Conservation (phyloP, 306 rosid genomes). For the Cicer judaicum region DNA sequence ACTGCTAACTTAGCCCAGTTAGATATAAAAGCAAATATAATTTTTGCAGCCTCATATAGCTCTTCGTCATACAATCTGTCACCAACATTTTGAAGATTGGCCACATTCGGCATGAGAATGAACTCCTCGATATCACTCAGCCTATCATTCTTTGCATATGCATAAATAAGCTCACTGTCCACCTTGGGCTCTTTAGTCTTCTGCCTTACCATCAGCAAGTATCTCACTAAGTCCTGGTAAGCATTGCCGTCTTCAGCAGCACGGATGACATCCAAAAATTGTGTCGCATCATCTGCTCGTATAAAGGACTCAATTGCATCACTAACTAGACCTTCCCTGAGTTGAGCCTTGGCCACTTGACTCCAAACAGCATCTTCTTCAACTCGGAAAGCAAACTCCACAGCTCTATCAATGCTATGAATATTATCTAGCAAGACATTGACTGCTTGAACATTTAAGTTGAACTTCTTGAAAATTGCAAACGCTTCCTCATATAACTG, state of each 20-base stretch:
- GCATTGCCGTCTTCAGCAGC: constrained; percentile 84
- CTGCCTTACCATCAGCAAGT: constrained; percentile 98
- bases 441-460: constrained; percentile 97
- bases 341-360: constrained; percentile 99
- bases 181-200: constrained; percentile 95
- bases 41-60: constrained; percentile 95
- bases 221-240: constrained; percentile 91
- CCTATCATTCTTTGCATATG: constrained; percentile 96
- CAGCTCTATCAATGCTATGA: constrained; percentile 93
- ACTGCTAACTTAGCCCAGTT: constrained; percentile 98
- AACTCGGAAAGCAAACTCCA: constrained; percentile 97
- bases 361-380: constrained; percentile 99
- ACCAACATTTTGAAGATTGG: constrained; percentile 96
- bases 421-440: constrained; percentile 89
- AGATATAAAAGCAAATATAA: constrained; percentile 89
- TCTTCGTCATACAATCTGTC: constrained; percentile 95
- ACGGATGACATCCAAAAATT: constrained; percentile 90
- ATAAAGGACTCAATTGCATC: constrained; percentile 98
- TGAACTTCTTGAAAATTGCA: constrained; percentile 96
- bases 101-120: constrained; percentile 98
- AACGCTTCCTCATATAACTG: constrained; percentile 90
- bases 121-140: constrained; percentile 96
- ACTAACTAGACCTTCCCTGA: constrained; percentile 93
- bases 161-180: constrained; percentile 98
- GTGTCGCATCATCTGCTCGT: constrained; percentile 93